These are phyloP conservation scores for Talaromyces sp. DNA, from an alignment of 2,329 filamentous ascomycete genomes.

Conservation along the genomic window DNA sequence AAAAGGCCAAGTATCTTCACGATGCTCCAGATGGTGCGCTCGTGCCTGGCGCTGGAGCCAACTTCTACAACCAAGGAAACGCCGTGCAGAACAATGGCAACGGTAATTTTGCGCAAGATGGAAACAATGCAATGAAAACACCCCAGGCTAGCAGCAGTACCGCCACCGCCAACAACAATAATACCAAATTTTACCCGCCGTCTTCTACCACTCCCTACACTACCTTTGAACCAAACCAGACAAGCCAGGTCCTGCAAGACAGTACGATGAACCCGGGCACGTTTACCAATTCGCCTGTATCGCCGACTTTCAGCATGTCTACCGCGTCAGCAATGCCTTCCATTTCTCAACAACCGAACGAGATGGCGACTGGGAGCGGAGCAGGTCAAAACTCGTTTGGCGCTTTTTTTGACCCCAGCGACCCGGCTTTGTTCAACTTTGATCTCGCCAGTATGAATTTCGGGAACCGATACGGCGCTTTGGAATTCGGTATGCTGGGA, in stretches of 20 bases:
- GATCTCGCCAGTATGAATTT: constrained; percentile 92
- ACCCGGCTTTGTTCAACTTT: constrained; percentile 91
- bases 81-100: constrained; percentile 24
- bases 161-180: constrained; percentile 27
- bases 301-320: constrained; percentile 62
- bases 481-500: constrained; percentile 93
- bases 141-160: constrained; percentile 9
- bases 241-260: constrained; percentile 40
- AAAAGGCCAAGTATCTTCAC: constrained; percentile 98
- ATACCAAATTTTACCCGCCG: constrained; percentile 37
- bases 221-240: constrained; percentile 37
- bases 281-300: constrained; percentile 61
- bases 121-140: constrained; percentile 24
- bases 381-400: constrained; percentile 43
- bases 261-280: constrained; percentile 47
- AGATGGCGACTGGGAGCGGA: constrained; percentile 44
- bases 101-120: constrained; percentile 28
- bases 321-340: constrained; percentile 33
- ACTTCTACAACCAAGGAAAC: constrained; percentile 49
- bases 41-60: constrained; percentile 75
- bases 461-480: constrained; percentile 88
- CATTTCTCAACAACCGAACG: constrained; percentile 46
- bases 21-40: constrained; percentile 88
- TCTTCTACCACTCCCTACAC: constrained; percentile 22
- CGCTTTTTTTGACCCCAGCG: constrained; percentile 78